Evolutionary conservation across 2,329 filamentous ascomycete genomes (phyloP).

Genomic region (Fusarium falciforme): DNA sequence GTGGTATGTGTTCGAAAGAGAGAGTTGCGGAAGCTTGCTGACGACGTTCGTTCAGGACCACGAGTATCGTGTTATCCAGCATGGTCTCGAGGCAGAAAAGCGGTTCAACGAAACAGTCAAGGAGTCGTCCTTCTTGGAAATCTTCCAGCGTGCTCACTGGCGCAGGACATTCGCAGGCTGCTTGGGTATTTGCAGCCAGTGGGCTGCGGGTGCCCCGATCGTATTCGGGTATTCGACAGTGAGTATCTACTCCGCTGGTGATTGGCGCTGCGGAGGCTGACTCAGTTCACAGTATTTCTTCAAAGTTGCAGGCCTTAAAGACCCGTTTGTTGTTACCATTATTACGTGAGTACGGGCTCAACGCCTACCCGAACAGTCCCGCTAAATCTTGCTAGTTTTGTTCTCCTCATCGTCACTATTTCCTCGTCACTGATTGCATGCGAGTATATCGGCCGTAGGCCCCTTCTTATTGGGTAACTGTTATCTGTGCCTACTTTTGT

Average conservation of each 20-base stretch:
- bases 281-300: background rate
- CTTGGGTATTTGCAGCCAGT: slow-evolving; percentile 25
- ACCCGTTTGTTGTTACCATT: background rate
- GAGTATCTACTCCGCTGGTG: background rate
- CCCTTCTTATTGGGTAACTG: background rate
- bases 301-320: background rate
- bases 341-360: background rate
- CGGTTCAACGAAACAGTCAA: background rate
- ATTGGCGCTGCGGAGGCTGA: background rate
- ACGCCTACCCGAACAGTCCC: background rate
- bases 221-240: slow-evolving; percentile 14
- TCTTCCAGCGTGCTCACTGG: slow-evolving; percentile 15
- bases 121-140: slow-evolving; percentile 13
- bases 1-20: background rate
- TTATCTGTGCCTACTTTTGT: background rate
- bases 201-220: slow-evolving; percentile 18
- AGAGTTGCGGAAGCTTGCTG: background rate
- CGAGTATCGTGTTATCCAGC: background rate
- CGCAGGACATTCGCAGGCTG: slow-evolving; percentile 18
- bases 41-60: background rate
- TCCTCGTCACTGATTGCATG: background rate
- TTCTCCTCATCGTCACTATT: background rate
- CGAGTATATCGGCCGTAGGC: background rate
- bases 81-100: background rate
- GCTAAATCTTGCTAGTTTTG: background rate